These are phyloP conservation scores for Populus deltoides DNA, from an alignment of 345 rosid genomes.

Conservation along the genomic window DNA sequence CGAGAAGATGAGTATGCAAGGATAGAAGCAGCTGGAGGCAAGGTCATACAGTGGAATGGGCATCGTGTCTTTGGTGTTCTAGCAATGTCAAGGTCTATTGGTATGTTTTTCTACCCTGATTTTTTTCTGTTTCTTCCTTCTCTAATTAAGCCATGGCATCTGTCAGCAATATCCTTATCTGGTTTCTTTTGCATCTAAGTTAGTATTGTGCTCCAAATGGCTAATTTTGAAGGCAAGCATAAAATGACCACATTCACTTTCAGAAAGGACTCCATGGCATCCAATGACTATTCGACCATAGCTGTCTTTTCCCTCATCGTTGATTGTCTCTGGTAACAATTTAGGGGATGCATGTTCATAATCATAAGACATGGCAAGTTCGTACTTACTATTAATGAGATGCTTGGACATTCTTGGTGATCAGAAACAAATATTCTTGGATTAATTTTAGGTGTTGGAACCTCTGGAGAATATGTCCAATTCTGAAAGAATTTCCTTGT, in stretches of 20 bases:
- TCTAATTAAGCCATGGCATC: not conserved
- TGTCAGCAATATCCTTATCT: not conserved
- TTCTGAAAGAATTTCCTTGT: not conserved
- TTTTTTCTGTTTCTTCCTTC: not conserved
- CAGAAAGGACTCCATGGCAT: not conserved
- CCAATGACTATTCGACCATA: not conserved
- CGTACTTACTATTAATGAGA: not conserved
- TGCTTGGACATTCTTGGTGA: conserved; percentile 1
- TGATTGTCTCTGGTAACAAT: not conserved
- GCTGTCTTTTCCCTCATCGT: not conserved
- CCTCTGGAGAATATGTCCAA: not conserved
- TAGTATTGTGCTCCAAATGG: not conserved
- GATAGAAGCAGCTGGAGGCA: conserved; percentile 96
- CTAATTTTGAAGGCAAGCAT: not conserved
- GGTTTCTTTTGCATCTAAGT: not conserved
- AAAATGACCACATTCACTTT: not conserved
- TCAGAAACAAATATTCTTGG: not conserved
- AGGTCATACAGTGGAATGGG: conserved; percentile 96
- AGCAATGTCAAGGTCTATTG: conserved; percentile 97
- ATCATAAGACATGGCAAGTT: not conserved
- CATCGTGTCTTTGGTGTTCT: conserved; percentile 96
- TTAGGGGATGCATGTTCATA: not conserved
- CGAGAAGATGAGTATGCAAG: conserved; percentile 93
- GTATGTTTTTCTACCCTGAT: conserved; percentile 35
- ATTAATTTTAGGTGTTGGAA: not conserved